These are phyloP conservation scores for Aspergillus latus DNA, from an alignment of 2,329 filamentous ascomycete species.

Conservation along the genomic window DNA sequence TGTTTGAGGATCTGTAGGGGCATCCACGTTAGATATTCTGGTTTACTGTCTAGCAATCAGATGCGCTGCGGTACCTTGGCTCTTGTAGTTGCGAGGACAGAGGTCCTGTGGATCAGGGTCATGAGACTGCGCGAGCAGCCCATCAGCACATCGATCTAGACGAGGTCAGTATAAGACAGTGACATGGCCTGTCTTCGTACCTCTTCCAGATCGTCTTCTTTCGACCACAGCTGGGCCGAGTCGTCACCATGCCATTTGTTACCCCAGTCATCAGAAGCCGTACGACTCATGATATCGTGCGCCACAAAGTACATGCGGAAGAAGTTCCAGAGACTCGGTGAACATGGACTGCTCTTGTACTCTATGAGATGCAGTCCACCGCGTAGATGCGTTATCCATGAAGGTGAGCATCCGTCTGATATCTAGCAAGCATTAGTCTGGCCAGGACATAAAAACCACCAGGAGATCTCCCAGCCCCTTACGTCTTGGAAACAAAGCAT, in stretches of 20 bases:
- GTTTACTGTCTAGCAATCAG: not conserved
- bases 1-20: not conserved
- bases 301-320: conserved; percentile 34
- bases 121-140: conserved; percentile 35
- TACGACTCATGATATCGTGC: conserved; percentile 35
- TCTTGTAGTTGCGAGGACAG: conserved; percentile 12
- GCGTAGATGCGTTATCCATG: conserved; percentile 34
- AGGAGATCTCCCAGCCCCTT: not conserved
- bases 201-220: conserved; percentile 1
- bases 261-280: conserved; percentile 22
- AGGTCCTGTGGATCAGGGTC: conserved; percentile 27
- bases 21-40: not conserved
- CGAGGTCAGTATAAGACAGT: not conserved
- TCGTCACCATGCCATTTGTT: conserved; percentile 29
- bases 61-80: not conserved
- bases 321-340: conserved; percentile 17
- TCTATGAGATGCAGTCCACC: conserved; percentile 29
- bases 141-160: conserved; percentile 32
- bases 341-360: conserved; percentile 11
- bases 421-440: conserved; percentile 20
- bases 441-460: not conserved
- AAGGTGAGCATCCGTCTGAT: conserved; percentile 32
- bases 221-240: conserved; percentile 22
- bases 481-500: conserved; percentile 39
- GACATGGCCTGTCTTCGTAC: not conserved